Evolutionary conservation across 768 basidiomycete genomes (phyloP).

Genomic region (Rhizopogon vulgaris): DNA sequence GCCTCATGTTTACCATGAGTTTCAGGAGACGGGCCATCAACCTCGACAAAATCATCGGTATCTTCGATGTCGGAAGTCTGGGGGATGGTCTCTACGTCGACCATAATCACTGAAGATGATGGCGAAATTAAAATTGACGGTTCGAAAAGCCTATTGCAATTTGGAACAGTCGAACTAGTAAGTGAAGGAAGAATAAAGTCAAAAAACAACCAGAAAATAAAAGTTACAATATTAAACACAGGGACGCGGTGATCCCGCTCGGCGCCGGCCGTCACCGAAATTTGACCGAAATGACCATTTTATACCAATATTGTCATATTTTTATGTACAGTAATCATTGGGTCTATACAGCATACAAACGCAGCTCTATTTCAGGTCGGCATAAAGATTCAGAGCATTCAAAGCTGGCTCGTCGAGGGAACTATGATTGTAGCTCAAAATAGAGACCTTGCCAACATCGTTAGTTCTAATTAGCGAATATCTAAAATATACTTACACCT

Average conservation of each 20-base stretch:
- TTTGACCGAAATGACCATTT: slow-evolving; percentile 4
- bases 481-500: slow-evolving; percentile 43
- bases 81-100: slow-evolving; percentile 26
- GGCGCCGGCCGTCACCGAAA: slow-evolving; percentile 3
- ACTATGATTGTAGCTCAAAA: slow-evolving; percentile 81
- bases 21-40: slow-evolving; percentile 16
- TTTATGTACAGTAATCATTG: too few relatives aligned
- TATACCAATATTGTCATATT: too few relatives aligned
- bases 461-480: background rate
- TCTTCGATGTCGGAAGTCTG: slow-evolving; percentile 15
- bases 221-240: background rate
- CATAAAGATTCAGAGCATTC: slow-evolving; percentile 67
- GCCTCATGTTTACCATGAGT: slow-evolving; percentile 34
- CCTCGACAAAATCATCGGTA: slow-evolving; percentile 16
- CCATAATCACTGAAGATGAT: slow-evolving; percentile 28
- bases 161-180: slow-evolving; percentile 5
- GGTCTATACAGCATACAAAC: too few relatives aligned
- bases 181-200: slow-evolving; percentile 8
- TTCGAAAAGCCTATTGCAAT: background rate
- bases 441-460: slow-evolving; percentile 47
- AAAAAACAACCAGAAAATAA: slow-evolving; percentile 8
- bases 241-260: slow-evolving; percentile 9
- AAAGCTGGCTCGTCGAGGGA: slow-evolving; percentile 72
- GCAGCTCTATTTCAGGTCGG: slow-evolving; percentile 28
- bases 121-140: slow-evolving; percentile 5